Evolutionary conservation across 179 eudicot species (phyloP), one percentile per base, ranked within the genome.

Genomic region (Camellia oleifera): DNA sequence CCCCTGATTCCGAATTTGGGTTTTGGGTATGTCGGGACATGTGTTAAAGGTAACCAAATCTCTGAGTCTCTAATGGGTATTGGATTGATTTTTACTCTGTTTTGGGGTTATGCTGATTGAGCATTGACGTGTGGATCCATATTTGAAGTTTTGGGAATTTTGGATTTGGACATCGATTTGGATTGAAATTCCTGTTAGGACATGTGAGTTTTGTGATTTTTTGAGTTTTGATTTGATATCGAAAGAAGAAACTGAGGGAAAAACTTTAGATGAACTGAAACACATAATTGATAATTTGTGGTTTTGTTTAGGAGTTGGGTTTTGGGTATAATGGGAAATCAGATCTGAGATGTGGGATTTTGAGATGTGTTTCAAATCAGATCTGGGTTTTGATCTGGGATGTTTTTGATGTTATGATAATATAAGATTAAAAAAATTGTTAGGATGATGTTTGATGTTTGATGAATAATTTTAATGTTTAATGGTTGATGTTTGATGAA

Each of bases 1-100:
- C 26, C 67, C 68, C 65, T 48, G 48, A 60, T 75, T 74, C 45
- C 66, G 65, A 40, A 32, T 26, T 15, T 56, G 66, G 65, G 23
- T 74, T 60, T 61, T n/a, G 56, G 32, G n/a, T n/a, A 32, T 17
- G 40, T 44, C 17, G 12, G 9, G 32, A 17, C 20, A 20, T 13
- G 42, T 75, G 67, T 18, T 44, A 53, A 32, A 53, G 80, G 80
- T 77, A 77, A 52, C 48, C 62, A 63, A 77, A 15, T 77, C 57
- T 67, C 40, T 53, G 60, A 52, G 52, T 66, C 40, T 66, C 63
- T 63, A 23, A 26, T n/a, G 17, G 46, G 63, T 17, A 60, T 77
- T 67, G 15, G 40, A 64, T 64, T 77, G 26, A 63, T 65, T 23
- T 17, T 5, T 15, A 10, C 20, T 23, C 32, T 48, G 46, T 63